Evolutionary conservation across 1,284 basidiomycete species (phyloP), one percentile per base, ranked within the genome.

Genomic region (Moesziomyces sp.): DNA sequence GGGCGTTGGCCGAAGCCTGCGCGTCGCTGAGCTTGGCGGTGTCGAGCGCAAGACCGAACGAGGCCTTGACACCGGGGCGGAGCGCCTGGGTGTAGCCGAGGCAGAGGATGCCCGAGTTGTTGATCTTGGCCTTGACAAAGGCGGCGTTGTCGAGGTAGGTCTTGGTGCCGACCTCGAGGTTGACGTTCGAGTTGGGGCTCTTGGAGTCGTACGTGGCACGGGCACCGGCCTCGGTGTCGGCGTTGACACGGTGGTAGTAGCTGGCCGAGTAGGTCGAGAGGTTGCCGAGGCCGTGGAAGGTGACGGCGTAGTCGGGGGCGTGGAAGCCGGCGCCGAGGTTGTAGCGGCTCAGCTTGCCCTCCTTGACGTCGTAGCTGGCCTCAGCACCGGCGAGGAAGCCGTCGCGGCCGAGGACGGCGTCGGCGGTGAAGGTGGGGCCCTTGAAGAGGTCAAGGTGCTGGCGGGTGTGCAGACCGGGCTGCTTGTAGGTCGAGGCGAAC

Each of bases 111-210:
- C 79, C 79, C 75, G 90, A 86, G 88, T 96, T 96, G 91, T 97
- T 97, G 88, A 99, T 96, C 90, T 99, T 99, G 82, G 94, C 93
- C 90, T 99, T 97, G 88, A 97, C 88, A 84, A 93, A 97, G 23
- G 94, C 91, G 79, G 93, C 91, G 58, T 89, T 87, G 87, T 97
- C 94, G 75, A 96, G 90, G 87, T 91, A 91, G 58, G 82, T 84
- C 89, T 98, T 98, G 84, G 93, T 90, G 84, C 96, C 96, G 76
- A 99, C 94, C 87, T 99, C 96, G 83, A 99, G 90, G 74, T 89
- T 90, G 85, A 98, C 93, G 86, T 91, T 91, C 75, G 91, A 90
- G 77, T 92, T 90, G 50, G 83, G 61, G 63, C 91, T 88, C 88
- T 97, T 96, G 86, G 92, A 90, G 88, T 98, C 94, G 87, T 97